Base-by-base conservation (phyloP, 1,139 yeast genomes). In the Taphrina betulina region DNA sequence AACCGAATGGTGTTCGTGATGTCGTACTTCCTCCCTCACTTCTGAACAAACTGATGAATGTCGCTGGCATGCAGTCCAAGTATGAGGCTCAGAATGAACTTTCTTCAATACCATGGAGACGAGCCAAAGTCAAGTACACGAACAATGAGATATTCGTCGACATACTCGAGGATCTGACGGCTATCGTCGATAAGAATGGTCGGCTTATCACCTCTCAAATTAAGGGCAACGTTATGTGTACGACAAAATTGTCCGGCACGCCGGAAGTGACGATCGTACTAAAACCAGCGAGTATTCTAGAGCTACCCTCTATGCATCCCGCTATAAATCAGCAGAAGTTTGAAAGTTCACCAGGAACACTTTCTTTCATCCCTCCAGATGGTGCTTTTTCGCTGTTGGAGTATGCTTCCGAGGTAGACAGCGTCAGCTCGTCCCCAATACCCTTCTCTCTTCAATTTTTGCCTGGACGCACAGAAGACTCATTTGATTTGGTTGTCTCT, bases 351-450 rank as follows among this genome's bases (percentile, higher is more conserved):
- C 69, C 69, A 2, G 71, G 69, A 12, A 63, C 72, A 0, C 66
- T 89, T 40, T 74, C 81, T 14, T 87, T 90, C 65, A 77, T 85
- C 19, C 98, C 98, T 2, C 95, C 97, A 0, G 96, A 92, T 68
- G 97, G 95, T 3, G 77, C 74, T 60, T 79, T 82, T 38, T 74
- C 78, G 3, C 68, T 92, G 17, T 78, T 84, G 76, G 42, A 52
- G 4, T 56, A 51, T 29, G 22, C 53, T 16, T 23, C 51, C 3
- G 41, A 42, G 12, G 23, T 51, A 36, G 24, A 24, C 3, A 12
- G 16, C 19, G 19, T 23, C 5, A 22, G 37, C 7, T 42, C 48
- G 3, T 50, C 54, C 17, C 54, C 54, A 2, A 20, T 50, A 5
- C 54, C 54, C 4, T 50, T 50, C 19, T 38, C 54, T n/a, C 20